A percentile compares a stretch with the other conserved stretches of the same genome.
Evolutionary conservation across 179 eudicot species (phyloP).

Genomic region (Kewa caespitosa): DNA sequence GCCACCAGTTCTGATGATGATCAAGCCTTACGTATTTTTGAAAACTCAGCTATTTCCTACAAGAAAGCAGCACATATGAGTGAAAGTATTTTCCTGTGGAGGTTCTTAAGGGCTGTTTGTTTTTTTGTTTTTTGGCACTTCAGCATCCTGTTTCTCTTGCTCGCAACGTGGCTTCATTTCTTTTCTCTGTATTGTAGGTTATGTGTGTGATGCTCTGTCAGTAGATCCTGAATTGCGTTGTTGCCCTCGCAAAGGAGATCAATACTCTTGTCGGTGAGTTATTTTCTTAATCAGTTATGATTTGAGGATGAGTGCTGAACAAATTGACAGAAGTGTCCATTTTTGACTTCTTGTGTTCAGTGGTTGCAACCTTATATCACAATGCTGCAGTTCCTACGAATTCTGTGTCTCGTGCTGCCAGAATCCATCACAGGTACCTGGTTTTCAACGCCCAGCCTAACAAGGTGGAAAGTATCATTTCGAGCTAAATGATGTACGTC

Average conservation of each 20-base stretch:
- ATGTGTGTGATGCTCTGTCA: constrained; percentile 87
- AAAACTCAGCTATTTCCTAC: neutral
- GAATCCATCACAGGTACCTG: constrained; percentile 62
- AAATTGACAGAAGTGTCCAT: constrained; percentile 17
- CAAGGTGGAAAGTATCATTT: neutral
- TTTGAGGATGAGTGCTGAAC: neutral
- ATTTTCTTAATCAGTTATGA: constrained; percentile 26
- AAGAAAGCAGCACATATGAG: neutral
- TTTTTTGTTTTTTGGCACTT: constrained; percentile 16
- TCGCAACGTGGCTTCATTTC: constrained; percentile 6
- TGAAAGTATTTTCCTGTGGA: neutral
- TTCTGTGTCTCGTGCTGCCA: constrained; percentile 96
- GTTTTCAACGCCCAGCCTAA: neutral
- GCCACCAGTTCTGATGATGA: neutral
- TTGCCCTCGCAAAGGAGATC: constrained; percentile 70
- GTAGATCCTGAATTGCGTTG: constrained; percentile 77
- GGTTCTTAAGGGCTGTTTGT: neutral
- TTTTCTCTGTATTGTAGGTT: constrained; percentile 46
- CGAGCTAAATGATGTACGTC: too few relatives aligned
- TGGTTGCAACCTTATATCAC: constrained; percentile 83
- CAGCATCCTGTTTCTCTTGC: neutral
- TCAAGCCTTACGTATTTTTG: neutral
- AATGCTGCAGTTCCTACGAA: constrained; percentile 95
- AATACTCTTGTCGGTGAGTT: constrained; percentile 98
- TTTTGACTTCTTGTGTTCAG: constrained; percentile 41